These are phyloP conservation scores for Ilyonectria destructans DNA, from an alignment of 2,329 filamentous ascomycete species.

Conservation along the genomic window DNA sequence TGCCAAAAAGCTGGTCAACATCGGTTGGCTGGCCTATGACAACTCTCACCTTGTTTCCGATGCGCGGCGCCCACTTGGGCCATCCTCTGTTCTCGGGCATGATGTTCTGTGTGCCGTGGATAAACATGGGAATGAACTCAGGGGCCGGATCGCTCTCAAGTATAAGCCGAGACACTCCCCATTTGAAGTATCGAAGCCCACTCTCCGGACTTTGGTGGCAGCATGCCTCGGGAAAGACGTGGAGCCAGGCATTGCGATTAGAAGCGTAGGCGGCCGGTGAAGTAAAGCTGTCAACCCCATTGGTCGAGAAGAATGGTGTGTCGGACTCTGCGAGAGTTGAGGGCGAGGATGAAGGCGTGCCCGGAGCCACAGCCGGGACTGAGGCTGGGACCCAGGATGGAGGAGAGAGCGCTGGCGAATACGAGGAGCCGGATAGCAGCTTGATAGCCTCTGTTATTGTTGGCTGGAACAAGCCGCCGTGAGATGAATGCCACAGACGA, in stretches of 20 bases:
- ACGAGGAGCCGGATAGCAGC: slow-evolving; percentile 75
- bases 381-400: slow-evolving; percentile 42
- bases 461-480: slow-evolving; percentile 91
- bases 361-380: slow-evolving; percentile 20
- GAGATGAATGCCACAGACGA: slow-evolving; percentile 81
- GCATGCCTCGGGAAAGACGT: slow-evolving; percentile 96
- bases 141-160: slow-evolving; percentile 91
- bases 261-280: slow-evolving; percentile 81
- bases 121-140: slow-evolving; percentile 93
- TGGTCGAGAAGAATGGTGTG: slow-evolving; percentile 75
- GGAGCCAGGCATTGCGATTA: slow-evolving; percentile 87
- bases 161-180: slow-evolving; percentile 93
- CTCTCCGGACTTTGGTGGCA: slow-evolving; percentile 88
- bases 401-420: slow-evolving; percentile 28
- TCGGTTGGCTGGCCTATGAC: slow-evolving; percentile 87
- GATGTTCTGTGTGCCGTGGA: slow-evolving; percentile 89
- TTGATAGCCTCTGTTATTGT: slow-evolving; percentile 90
- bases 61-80: slow-evolving; percentile 85
- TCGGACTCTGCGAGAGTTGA: slow-evolving; percentile 41
- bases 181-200: slow-evolving; percentile 97
- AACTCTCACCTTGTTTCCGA: slow-evolving; percentile 79
- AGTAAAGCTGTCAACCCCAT: slow-evolving; percentile 75
- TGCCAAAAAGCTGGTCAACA: slow-evolving; percentile 82
- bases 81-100: slow-evolving; percentile 89
- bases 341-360: slow-evolving; percentile 24